Base-by-base conservation (phyloP, 2,329 filamentous ascomycete genomes). In the Fusarium metavorans region DNA sequence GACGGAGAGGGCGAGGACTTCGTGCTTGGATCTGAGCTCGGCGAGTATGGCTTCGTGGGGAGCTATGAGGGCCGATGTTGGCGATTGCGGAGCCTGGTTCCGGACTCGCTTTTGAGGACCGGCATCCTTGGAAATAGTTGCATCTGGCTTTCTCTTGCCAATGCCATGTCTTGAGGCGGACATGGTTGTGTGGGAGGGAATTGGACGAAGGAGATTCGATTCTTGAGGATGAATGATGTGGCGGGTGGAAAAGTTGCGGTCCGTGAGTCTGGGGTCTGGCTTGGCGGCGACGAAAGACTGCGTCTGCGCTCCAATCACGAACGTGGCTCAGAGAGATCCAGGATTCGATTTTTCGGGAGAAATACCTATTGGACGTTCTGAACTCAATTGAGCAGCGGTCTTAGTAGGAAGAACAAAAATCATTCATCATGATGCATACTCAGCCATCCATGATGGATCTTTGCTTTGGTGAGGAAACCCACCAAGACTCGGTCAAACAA, bases 1-100 rank as follows among this genome's bases (percentile, higher is more conserved):
- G 52, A 92, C 86, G 23, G 87, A 90, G 62, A 88, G 83, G 1
- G 86, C 76, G 37, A 87, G 86, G 61, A 92, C 80, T 56, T 88
- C 83, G 80, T 88, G 87, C 62, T 85, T 86, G 5, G 82, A 72
- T 23, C 80, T 80, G 20, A 91, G 83, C 61, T 86, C 83, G 27
- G 80, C 76, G 66, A 87, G 78, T n/a, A 88, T 77, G 11, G 83
- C 77, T 66, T 84, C 84, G 78, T 87, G 83, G 25, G 87, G 83
- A 13, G 76, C 79, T 70, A 79, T 74, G 34, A 84, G 79, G 58
- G 78, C 64, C 9, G 73, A 34, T 18, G 56, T 71, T 58, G 67
- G 58, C 9, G 72, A 59, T 32, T 66, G 69, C 2, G 63, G 32
- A 4, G 65, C 58, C 27, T 64, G 39, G 62, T 39, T 50, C 63